These are phyloP conservation scores for Pythium myriotylum DNA, from an alignment of 352 stramenopile genomes.

Conservation along the genomic window DNA sequence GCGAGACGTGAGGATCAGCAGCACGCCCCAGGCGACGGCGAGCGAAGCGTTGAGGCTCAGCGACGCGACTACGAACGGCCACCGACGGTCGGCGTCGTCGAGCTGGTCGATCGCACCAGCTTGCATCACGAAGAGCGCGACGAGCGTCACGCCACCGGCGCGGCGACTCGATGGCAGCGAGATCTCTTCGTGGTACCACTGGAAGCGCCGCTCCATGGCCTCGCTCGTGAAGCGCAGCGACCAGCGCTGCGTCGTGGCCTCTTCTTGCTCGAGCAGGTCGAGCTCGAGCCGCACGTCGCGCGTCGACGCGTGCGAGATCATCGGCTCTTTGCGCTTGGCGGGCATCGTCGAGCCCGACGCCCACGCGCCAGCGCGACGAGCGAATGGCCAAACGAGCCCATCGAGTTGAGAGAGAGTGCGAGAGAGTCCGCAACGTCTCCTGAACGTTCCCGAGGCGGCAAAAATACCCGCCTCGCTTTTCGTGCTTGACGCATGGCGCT, in stretches of 20 bases:
- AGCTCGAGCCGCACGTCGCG: conserved; percentile 50
- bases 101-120: conserved; percentile 34
- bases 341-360: background rate
- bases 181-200: conserved; percentile 61
- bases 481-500: background rate
- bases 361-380: too few relatives aligned
- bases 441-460: background rate
- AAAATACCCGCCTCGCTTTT: background rate
- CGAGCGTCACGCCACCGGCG: conserved; percentile 37
- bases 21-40: conserved; percentile 9
- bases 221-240: conserved; percentile 51
- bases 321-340: conserved; percentile 30
- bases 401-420: too few relatives aligned
- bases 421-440: background rate
- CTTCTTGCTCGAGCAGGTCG: conserved; percentile 50
- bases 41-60: conserved; percentile 8
- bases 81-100: conserved; percentile 14
- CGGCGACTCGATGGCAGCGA: conserved; percentile 39
- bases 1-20: conserved; percentile 32
- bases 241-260: conserved; percentile 41
- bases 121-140: conserved; percentile 42
- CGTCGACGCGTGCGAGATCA: conserved; percentile 51
- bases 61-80: conserved; percentile 33
- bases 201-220: conserved; percentile 55
- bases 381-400: too few relatives aligned